These are phyloP conservation scores for Asterophora lycoperdoides DNA, from an alignment of 768 basidiomycete genomes.

Conservation along the genomic window DNA sequence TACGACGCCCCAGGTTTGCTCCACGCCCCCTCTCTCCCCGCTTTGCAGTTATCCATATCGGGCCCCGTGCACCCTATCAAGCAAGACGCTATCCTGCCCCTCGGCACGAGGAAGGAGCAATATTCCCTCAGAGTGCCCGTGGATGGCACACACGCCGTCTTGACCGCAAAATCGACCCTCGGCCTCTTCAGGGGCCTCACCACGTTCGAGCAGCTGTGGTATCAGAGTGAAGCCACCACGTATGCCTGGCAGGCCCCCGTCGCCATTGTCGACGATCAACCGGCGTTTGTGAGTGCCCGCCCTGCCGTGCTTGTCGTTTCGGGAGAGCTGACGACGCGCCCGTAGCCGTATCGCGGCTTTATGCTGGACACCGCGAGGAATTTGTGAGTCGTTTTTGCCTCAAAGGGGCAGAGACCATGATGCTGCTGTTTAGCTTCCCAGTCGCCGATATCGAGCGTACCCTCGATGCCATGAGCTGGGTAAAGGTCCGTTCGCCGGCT, in stretches of 20 bases:
- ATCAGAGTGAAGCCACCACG: conserved; percentile 39
- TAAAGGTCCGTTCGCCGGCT: conserved; percentile 45
- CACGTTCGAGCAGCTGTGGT: conserved; percentile 75
- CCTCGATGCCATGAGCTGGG: conserved; percentile 72
- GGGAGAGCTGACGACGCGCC: neutral
- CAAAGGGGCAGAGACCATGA: neutral
- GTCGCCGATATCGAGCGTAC: conserved; percentile 63
- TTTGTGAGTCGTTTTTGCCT: conserved; percentile 41
- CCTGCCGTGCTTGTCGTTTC: neutral
- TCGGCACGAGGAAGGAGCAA: conserved; percentile 50
- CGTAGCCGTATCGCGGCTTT: conserved; percentile 68
- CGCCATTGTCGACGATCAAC: conserved; percentile 51
- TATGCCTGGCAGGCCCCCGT: conserved; percentile 57
- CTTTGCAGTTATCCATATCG: conserved; percentile 27
- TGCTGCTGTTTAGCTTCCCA: conserved; percentile 42
- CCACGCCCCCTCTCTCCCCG: conserved; percentile 41
- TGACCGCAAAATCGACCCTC: conserved; percentile 60
- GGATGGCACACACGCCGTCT: conserved; percentile 47
- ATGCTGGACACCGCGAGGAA: conserved; percentile 81
- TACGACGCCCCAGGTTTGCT: conserved; percentile 36
- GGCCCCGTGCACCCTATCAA: conserved; percentile 40
- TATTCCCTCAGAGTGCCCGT: conserved; percentile 55
- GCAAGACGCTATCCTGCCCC: conserved; percentile 45
- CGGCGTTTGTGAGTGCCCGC: conserved; percentile 52
- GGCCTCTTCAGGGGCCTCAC: conserved; percentile 70